phyloP scores from a whole-genome alignment of 768 basidiomycete species.

The Bullera alba region DNA sequence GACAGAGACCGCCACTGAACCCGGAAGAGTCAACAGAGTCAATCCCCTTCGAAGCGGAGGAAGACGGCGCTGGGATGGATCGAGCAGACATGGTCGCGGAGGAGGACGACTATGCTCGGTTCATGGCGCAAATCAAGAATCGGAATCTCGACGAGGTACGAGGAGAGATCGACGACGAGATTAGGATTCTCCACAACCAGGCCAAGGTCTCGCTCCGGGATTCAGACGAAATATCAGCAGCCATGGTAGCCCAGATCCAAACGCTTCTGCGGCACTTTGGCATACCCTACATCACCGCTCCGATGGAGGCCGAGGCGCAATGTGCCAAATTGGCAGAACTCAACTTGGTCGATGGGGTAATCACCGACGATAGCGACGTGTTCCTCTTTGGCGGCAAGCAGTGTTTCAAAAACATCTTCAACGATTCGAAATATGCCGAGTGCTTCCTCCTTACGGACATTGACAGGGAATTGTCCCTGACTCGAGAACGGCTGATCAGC shows the following conservation, averaged over 20 bases:
- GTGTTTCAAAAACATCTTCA: slow-evolving; percentile 99
- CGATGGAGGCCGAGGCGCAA: slow-evolving; percentile 99
- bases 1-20: slow-evolving; percentile 29
- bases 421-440: slow-evolving; percentile 97
- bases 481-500: slow-evolving; percentile 74
- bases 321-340: slow-evolving; percentile 84
- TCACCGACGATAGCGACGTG: slow-evolving; percentile 98
- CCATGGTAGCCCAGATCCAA: slow-evolving; percentile 87
- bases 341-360: slow-evolving; percentile 88
- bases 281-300: slow-evolving; percentile 95
- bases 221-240: slow-evolving; percentile 88
- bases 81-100: slow-evolving; percentile 48
- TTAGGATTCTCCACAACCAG: slow-evolving; percentile 69
- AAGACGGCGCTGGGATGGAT: slow-evolving; percentile 71
- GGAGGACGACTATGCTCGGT: slow-evolving; percentile 74
- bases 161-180: slow-evolving; percentile 87
- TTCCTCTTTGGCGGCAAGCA: slow-evolving; percentile 92
- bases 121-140: slow-evolving; percentile 84
- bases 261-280: slow-evolving; percentile 87
- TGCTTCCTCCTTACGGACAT: slow-evolving; percentile 83
- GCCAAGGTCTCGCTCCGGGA: slow-evolving; percentile 84
- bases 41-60: slow-evolving; percentile 63
- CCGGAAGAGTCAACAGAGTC: slow-evolving; percentile 42
- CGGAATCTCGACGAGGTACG: slow-evolving; percentile 72
- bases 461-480: slow-evolving; percentile 75